Evolutionary conservation across 768 basidiomycete genomes (phyloP), one percentile per base, ranked within the genome.

Genomic region (Gymnopilus junonius): DNA sequence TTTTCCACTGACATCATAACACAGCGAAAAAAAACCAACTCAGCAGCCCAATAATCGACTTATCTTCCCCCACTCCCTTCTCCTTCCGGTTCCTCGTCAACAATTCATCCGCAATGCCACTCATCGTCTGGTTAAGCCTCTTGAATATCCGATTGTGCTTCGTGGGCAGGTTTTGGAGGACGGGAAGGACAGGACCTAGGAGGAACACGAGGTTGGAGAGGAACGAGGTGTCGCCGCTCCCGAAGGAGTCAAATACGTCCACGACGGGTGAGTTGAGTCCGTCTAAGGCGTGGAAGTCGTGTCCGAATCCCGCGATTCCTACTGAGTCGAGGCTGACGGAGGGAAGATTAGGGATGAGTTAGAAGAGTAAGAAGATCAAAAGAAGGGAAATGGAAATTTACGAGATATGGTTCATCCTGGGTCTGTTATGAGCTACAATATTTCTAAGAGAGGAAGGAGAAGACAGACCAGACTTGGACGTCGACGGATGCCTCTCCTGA

Each of bases 271-370:
- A 75, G 31, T 69, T 70, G 55, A 82, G 77, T 3, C 85, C 85
- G 17, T 83, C 79, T 4, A 88, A 75, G 0, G 83, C 71, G 14
- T 80, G 80, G 63, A 89, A 89, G 67, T 86, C 76, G 65, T 88
- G 82, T 4, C 83, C 82, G 60, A 88, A 88, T 0, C 86, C 85
- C 7, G 84, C 85, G 34, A 87, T 83, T 14, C 87, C 85, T 55
- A 88, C 77, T 1, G 77, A 80, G 66, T 89, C 87, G 4, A 88
- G 74, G 11, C 85, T 87, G 50, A n/a, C n/a, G n/a, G n/a, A n/a
- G n/a, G n/a, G 23, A 58, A 25, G 14, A 21, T 57, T 31, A 12
- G 32, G 48, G 12, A 3, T 35, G 14, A 3, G 8, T 34, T 4
- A n/a, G n/a, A n/a, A n/a, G n/a, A n/a, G n/a, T n/a, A 31, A 55